Base-by-base conservation (phyloP, 441 rosid species). In the Raphanus hybrid region DNA sequence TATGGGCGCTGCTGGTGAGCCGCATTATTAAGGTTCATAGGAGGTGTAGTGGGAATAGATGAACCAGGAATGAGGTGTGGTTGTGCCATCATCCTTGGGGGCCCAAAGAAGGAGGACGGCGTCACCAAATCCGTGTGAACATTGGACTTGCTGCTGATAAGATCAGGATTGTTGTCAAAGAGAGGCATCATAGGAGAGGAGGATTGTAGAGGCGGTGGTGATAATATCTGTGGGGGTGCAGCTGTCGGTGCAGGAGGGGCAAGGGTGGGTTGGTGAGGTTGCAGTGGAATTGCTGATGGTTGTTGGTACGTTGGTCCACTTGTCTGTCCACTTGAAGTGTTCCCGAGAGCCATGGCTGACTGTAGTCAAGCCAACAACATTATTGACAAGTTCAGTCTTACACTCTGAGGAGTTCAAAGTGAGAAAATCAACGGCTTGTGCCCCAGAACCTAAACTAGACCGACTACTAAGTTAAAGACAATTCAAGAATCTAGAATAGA, bases 91-190 rank as follows among this genome's bases (percentile, higher is more conserved):
- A 75, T 79, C 75, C 70, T 79, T 29, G 84, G 87, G 20, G 93
- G 89, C 7, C 73, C 84, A 81, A 93, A 86, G 85, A 92, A 90
- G 8, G 85, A 81, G 4, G 92, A 87, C 7, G 98, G 99, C 74
- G 83, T 95, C 70, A 95, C 90, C 65, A 95, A 87, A 84, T 88
- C 88, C 39, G 93, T 69, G 9, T 81, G 73, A 11, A 64, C 75
- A 39, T 78, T 87, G 78, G 67, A 85, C 84, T 67, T 87, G 78
- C 74, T 78, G 62, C 74, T 77, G 10, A 78, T 71, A 54, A 29
- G 60, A 83, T 92, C 82, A 75, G 77, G 67, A 70, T 90, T 80
- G 69, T 61, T 66, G 77, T 91, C 93, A 64, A 84, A 83, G 66
- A 78, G 76, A 39, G 90, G 82, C 83, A 86, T 85, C 50, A 83